Conservation (phyloP, 108 stramenopile genomes). For the Cyclotella baltica region DNA sequence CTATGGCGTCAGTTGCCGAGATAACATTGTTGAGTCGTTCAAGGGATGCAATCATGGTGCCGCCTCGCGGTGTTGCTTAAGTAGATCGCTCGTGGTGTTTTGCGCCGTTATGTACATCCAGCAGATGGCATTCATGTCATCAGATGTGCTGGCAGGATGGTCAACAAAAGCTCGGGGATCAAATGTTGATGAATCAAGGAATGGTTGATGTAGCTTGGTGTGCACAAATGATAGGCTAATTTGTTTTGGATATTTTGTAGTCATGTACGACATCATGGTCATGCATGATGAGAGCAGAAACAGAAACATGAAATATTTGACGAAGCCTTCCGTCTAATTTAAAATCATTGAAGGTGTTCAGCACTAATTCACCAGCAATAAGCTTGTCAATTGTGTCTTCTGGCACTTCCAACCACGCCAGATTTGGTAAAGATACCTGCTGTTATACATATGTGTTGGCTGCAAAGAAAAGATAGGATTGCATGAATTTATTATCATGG, state of each 20-base stretch:
- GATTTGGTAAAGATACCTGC: neutral
- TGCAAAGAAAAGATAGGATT: no score
- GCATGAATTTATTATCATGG: no score
- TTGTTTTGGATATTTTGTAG: neutral
- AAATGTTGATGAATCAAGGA: neutral
- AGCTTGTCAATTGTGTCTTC: neutral
- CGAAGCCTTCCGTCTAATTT: neutral
- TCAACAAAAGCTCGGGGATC: neutral
- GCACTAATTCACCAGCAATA: neutral
- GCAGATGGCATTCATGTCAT: neutral
- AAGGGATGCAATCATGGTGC: neutral
- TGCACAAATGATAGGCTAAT: neutral
- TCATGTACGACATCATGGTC: neutral
- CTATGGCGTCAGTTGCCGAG: neutral
- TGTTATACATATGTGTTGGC: no score
- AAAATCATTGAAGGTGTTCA: neutral
- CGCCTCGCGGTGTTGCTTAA: neutral
- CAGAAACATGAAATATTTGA: neutral
- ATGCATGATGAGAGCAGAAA: neutral
- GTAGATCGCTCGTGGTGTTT: neutral
- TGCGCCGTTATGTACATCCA: no score
- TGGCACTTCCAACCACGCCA: no score
- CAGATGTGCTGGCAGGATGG: neutral
- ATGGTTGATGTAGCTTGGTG: neutral
- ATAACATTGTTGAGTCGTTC: neutral